These are phyloP conservation scores for Pleodorina starrii DNA, from an alignment of 139 green algal species.

Conservation along the genomic window DNA sequence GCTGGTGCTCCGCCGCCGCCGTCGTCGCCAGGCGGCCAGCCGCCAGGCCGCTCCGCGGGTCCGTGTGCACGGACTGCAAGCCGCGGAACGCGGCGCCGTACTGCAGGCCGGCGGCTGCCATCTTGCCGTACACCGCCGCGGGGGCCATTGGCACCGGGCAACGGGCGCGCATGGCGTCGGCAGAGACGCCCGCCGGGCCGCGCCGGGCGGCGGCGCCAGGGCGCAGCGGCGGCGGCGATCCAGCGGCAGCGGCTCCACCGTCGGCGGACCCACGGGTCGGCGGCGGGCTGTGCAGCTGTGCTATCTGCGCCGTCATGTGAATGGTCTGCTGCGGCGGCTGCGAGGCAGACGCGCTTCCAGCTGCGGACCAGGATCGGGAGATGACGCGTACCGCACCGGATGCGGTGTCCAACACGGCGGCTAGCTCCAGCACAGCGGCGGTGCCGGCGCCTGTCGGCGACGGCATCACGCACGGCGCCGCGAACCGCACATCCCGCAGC, in stretches of 20 bases:
- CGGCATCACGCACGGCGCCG: conserved; percentile 69
- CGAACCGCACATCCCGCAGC: conserved; percentile 53
- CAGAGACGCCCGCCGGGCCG: background rate
- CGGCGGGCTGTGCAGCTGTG: background rate
- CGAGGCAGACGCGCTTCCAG: background rate
- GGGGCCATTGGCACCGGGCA: conserved; percentile 52
- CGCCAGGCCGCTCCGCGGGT: background rate
- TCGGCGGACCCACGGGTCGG: background rate
- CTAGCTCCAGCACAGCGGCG: conserved; percentile 1
- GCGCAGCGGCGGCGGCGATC: too few relatives aligned
- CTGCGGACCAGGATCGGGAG: conserved; percentile 53
- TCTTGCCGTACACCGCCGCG: conserved; percentile 59
- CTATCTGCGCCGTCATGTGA: conserved; percentile 38
- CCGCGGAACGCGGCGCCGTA: conserved; percentile 78
- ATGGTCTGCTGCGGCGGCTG: background rate
- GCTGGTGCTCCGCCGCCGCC: background rate
- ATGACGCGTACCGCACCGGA: conserved; percentile 52
- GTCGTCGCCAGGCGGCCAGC: background rate
- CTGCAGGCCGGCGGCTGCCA: conserved; percentile 73
- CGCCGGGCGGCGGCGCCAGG: too few relatives aligned
- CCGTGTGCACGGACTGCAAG: conserved; percentile 37
- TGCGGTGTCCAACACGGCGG: conserved; percentile 25
- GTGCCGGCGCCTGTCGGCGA: background rate
- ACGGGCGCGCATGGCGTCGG: conserved; percentile 63
- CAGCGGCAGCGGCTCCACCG: too few relatives aligned